Base-by-base conservation (phyloP, 306 rosid genomes). In the Myrica gale region DNA sequence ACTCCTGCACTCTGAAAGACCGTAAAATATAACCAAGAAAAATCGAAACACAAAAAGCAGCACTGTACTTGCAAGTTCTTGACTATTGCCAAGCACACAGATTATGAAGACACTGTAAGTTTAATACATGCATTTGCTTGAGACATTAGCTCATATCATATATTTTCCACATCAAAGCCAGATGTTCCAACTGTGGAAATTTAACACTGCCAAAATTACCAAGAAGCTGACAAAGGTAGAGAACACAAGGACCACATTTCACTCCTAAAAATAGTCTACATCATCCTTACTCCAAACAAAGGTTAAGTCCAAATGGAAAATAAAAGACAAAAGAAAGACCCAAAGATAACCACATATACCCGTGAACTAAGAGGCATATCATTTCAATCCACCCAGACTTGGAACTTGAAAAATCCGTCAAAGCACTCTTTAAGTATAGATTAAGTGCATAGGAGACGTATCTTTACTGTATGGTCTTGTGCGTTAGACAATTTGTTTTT, bases 1-100 rank as follows among this genome's bases (percentile, higher is more conserved):
- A 91, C 91, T 70, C 98, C 97, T 43, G 97, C 92, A 87, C 83
- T 92, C 98, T 94, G 92, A 71, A 73, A 77, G 82, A 79, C 41
- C 19, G 7, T 17, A 21, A 48, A 45, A 65, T 65, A n/a, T 41
- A 37, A 65, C 16, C 26, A 41, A 65, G 42, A 21, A 42, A 43
- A 41, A 41, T 43, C 8, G 26, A 41, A 17, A 41, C 13, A 42
- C 32, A 42, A 41, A 43, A 66, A 17, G n/a, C 50, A 66, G 70
- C 70, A n/a, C n/a, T 42, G 7, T 17, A 42, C 10, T 61, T 12
- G 41, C 5, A n/a, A 26, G 9, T 61, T 61, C 7, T 32, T 37
- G 43, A 61, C 42, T 12, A 61, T 61, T 11, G 16, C 16, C 68
- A 61, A 61, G 37, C 16, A 61, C 15, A 32, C 68, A 61, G 43